Percentiles rank a stretch among this genome's conserved stretches.
Evolutionary conservation across 108 stramenopile species (phyloP).

Genomic region (Cyclotella sp.): DNA sequence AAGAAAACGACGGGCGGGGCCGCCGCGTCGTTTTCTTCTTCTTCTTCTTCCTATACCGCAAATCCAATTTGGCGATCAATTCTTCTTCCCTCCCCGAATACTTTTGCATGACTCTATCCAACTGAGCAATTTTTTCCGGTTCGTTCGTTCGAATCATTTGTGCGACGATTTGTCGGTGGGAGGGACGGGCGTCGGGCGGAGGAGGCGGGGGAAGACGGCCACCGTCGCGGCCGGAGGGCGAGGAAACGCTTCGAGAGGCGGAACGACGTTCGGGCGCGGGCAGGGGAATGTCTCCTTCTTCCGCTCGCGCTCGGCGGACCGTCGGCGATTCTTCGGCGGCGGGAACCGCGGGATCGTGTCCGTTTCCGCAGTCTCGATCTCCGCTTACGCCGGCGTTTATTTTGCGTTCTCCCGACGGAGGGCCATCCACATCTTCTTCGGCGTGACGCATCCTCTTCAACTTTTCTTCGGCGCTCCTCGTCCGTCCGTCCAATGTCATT

Average conservation of each 20-base stretch:
- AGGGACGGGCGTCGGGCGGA: conserved; percentile 27
- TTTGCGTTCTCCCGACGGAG: not conserved
- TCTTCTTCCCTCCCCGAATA: conserved; percentile 55
- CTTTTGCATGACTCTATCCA: conserved; percentile 53
- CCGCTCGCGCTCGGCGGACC: too few species aligned
- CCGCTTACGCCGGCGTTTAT: not conserved
- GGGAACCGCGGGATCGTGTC: too few species aligned
- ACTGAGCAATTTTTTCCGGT: conserved; percentile 47
- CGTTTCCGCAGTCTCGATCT: too few species aligned
- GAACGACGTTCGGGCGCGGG: not conserved
- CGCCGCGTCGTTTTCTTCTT: not conserved
- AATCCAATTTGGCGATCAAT: conserved; percentile 50
- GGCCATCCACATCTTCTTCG: conserved; percentile 40
- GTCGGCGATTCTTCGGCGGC: too few species aligned
- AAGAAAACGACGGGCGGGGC: not conserved
- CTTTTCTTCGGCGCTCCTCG: conserved; percentile 17
- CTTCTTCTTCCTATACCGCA: conserved; percentile 42
- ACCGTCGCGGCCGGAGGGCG: not conserved
- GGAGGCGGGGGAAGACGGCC: conserved; percentile 23
- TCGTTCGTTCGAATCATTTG: conserved; percentile 42
- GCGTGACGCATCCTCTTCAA: conserved; percentile 36
- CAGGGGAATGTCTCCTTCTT: not conserved
- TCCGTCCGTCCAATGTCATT: conserved; percentile 39
- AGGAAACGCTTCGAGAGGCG: not conserved
- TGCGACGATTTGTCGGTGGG: conserved; percentile 34